phyloP scores from a whole-genome alignment of 2,329 filamentous ascomycete species.

The Aspergillus hiratsukae region DNA sequence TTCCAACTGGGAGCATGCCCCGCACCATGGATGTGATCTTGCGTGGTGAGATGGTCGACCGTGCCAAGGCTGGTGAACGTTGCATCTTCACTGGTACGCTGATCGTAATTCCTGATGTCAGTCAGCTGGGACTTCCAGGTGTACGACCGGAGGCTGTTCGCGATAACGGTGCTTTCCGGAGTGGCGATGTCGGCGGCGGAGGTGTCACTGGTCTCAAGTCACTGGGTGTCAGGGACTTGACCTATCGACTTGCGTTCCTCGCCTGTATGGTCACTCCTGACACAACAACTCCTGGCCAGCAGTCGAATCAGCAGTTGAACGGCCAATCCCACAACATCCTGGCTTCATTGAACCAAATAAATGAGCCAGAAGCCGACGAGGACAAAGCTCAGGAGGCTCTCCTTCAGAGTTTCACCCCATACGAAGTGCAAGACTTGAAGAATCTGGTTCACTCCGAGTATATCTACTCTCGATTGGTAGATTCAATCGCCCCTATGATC shows the following conservation, averaged over 20 bases:
- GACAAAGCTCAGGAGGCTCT: constrained; percentile 85
- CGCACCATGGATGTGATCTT: constrained; percentile 96
- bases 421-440: constrained; percentile 88
- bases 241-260: constrained; percentile 93
- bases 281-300: constrained; percentile 71
- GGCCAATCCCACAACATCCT: constrained; percentile 80
- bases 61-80: constrained; percentile 95
- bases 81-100: constrained; percentile 95
- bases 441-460: constrained; percentile 92
- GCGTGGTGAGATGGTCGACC: constrained; percentile 93
- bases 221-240: constrained; percentile 89
- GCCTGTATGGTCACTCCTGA: constrained; percentile 95
- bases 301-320: constrained; percentile 62
- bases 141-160: constrained; percentile 76
- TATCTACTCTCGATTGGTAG: constrained; percentile 87
- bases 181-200: constrained; percentile 73
- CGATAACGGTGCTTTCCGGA: constrained; percentile 72
- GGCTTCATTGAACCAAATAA: constrained; percentile 71
- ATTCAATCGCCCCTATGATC: constrained; percentile 93
- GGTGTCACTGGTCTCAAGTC: constrained; percentile 87
- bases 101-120: constrained; percentile 95
- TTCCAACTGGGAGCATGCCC: constrained; percentile 97
- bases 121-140: constrained; percentile 86
- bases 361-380: constrained; percentile 66
- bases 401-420: constrained; percentile 74